These are phyloP conservation scores for Kwoniella sp. DNA, from an alignment of 768 basidiomycete species.

Conservation along the genomic window DNA sequence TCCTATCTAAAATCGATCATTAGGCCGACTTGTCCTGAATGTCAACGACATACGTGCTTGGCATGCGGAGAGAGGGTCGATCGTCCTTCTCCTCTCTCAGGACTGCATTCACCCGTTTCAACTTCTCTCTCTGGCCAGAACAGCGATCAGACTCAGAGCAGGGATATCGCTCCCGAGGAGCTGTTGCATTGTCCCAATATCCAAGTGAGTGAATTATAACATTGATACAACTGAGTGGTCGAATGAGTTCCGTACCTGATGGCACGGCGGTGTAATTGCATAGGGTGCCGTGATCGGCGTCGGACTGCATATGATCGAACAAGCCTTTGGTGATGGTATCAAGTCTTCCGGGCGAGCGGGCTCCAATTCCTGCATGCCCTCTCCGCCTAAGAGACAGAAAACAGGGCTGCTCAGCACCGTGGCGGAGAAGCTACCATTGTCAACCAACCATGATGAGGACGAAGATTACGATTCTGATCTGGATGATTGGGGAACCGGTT, in stretches of 20 bases:
- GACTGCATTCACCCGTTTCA: neutral
- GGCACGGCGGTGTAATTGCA: no score
- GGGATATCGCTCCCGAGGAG: constrained; percentile 58
- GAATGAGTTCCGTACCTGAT: no score
- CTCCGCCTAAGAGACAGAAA: constrained; percentile 33
- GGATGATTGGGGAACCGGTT: constrained; percentile 7
- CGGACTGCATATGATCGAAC: constrained; percentile 82
- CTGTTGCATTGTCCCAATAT: constrained; percentile 88
- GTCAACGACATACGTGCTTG: constrained; percentile 63
- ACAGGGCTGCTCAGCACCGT: constrained; percentile 26
- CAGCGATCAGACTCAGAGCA: constrained; percentile 50
- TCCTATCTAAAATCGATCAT: constrained; percentile 66
- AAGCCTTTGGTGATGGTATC: constrained; percentile 60
- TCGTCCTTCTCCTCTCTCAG: constrained; percentile 33
- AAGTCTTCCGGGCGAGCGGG: neutral
- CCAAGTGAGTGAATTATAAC: constrained; percentile 38
- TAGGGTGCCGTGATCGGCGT: constrained; percentile 90
- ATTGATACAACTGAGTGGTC: constrained; percentile 2
- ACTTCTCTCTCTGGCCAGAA: neutral
- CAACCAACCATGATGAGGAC: neutral
- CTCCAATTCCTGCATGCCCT: neutral
- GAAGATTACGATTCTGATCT: neutral
- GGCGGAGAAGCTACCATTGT: constrained; percentile 1
- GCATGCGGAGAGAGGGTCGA: constrained; percentile 71
- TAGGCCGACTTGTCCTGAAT: constrained; percentile 66